phyloP scores from a whole-genome alignment of 1,139 yeast species.

The Petasospora fabianii region DNA sequence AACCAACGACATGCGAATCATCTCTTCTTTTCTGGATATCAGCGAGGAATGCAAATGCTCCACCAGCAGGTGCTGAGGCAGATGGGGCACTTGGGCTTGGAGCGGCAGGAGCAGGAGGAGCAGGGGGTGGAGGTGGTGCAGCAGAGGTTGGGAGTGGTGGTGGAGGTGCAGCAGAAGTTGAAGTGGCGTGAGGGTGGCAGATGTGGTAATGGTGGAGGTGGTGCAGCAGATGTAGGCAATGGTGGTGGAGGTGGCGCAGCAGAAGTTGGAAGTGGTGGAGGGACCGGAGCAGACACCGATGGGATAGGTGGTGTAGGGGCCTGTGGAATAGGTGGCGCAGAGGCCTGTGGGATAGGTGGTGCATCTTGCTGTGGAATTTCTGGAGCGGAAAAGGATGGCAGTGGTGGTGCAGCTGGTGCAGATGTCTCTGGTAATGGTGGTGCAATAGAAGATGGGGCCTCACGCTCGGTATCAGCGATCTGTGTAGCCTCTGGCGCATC shows the following conservation, averaged over 20 bases:
- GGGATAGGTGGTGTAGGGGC: constrained; percentile 28
- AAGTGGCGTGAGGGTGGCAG: no score
- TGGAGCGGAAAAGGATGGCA: constrained; percentile 20
- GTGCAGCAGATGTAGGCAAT: constrained; percentile 21
- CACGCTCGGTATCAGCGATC: no score
- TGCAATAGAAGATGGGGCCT: no score
- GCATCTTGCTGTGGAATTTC: constrained; percentile 28
- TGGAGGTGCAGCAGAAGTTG: constrained; percentile 29
- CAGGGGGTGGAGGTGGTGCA: constrained; percentile 21
- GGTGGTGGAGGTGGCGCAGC: constrained; percentile 28
- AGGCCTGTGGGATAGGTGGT: constrained; percentile 29
- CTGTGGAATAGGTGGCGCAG: constrained; percentile 30
- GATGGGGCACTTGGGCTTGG: no score
- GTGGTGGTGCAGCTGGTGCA: constrained; percentile 30
- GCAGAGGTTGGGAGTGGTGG: constrained; percentile 7
- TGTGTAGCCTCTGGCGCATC: constrained; percentile 29
- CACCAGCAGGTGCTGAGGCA: constrained; percentile 17
- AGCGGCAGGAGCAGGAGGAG: constrained; percentile 21
- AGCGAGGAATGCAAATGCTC: constrained; percentile 44
- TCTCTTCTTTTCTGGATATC: constrained; percentile 54
- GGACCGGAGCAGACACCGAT: constrained; percentile 15
- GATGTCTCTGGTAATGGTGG: constrained; percentile 2
- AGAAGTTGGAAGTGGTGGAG: constrained; percentile 30
- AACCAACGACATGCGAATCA: constrained; percentile 44
- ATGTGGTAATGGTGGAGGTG: constrained; percentile 31